These are phyloP conservation scores for Talaromyces proteolyticus DNA, from an alignment of 495 filamentous ascomycete genomes.

Conservation along the genomic window DNA sequence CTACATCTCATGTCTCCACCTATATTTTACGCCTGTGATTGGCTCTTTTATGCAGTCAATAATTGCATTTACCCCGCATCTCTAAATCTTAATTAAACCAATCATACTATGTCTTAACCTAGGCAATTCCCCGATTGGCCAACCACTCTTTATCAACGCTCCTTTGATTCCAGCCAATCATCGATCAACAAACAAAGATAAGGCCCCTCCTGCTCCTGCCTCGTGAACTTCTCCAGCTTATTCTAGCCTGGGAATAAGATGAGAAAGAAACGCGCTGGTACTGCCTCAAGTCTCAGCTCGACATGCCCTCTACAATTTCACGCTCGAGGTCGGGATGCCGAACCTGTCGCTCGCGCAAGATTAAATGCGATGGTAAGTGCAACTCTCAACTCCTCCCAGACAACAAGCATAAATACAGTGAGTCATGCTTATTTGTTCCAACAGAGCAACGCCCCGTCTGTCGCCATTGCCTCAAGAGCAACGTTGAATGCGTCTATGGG, in stretches of 20 bases:
- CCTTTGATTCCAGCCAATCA: neutral
- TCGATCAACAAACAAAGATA: too few relatives aligned
- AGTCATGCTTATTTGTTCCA: neutral
- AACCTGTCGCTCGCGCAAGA: constrained; percentile 17
- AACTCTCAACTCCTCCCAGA: neutral
- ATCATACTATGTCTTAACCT: neutral
- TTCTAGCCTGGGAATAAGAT: too few relatives aligned
- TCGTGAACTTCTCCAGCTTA: too few relatives aligned
- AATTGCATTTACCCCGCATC: too few relatives aligned
- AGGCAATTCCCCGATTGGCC: neutral
- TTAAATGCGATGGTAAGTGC: constrained; percentile 19
- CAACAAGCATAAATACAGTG: constrained; percentile 1
- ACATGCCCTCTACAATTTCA: neutral
- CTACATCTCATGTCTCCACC: too few relatives aligned
- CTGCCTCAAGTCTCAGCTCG: too few relatives aligned
- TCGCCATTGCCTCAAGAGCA: constrained; percentile 13
- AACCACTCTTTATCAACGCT: neutral
- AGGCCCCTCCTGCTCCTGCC: too few relatives aligned
- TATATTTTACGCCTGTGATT: too few relatives aligned
- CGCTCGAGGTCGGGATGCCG: constrained; percentile 14
- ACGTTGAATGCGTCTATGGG: constrained; percentile 14
- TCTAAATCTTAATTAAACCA: neutral
- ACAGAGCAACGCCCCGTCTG: constrained; percentile 16
- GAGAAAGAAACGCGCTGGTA: too few relatives aligned
- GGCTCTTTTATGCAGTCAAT: too few relatives aligned